Evolutionary conservation across 2,329 filamentous ascomycete genomes (phyloP), one percentile per base, ranked within the genome.

Genomic region (Diaporthe velutina): DNA sequence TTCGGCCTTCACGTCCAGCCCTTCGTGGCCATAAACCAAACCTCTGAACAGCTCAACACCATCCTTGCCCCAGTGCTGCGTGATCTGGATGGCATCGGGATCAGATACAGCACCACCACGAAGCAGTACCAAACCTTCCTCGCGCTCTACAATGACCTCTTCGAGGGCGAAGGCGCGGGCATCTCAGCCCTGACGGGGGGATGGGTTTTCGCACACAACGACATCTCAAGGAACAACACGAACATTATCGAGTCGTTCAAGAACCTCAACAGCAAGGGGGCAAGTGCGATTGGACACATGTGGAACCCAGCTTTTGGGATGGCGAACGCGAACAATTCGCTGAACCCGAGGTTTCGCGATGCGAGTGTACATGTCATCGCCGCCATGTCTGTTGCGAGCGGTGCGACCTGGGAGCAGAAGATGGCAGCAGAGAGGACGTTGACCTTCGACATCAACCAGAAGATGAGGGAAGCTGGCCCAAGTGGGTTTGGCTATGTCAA

Each of bases 401-500:
- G 84, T 33, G 84, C 86, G 15, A 84, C 84, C 0, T 83, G 84
- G 40, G 86, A 83, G 76, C 81, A 85, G 67, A 86, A 86, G 76
- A 82, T 83, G 9, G 82, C 84, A 28, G 78, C 84, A 10, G 84
- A 87, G 76, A n/a, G 81, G 38, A 80, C 81, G n/a, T 77, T 86
- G 67, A 83, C 83, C 30, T 79, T 84, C 60, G 80, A 84, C 17
- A 80, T 82, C 74, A 83, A 83, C 55, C 83, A 74, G 6, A 82
- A 80, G 2, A 79, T 88, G 64, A 79, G 82, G 50, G 78, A 82
- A 9, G 85, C 79, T 30, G 84, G 80, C 57, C 83, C 80, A 58
- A 80, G 81, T 35, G 83, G 84, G 1, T 83, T 84, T 30, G 82
- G 84, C 9, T 88, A 88, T 77, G 78, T 87, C 74, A 88, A 87